Percentiles rank a stretch among this genome's conserved stretches.
Evolutionary conservation across 768 basidiomycete genomes (phyloP).

Genomic region (Phallus indusiatus): DNA sequence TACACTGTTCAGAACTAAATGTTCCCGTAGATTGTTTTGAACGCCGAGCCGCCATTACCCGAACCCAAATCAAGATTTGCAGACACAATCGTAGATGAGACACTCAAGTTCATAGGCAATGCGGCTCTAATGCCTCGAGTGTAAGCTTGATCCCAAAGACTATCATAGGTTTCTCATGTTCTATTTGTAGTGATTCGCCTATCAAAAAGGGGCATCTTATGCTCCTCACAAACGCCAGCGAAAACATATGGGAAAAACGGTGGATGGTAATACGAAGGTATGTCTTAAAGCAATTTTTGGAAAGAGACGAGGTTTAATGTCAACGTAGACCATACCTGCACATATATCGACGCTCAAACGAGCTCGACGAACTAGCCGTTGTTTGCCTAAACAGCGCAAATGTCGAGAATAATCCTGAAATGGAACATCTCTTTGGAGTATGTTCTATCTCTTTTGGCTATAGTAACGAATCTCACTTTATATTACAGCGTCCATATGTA

Average conservation of each 20-base stretch:
- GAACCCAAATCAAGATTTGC: conserved; percentile 30
- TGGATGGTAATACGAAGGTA: conserved; percentile 88
- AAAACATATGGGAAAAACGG: conserved; percentile 70
- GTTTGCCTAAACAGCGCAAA: conserved; percentile 80
- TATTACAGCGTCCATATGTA: conserved; percentile 62
- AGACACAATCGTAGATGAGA: conserved; percentile 35
- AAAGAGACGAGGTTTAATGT: neutral
- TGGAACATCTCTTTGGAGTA: conserved; percentile 81
- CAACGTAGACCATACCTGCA: conserved; percentile 74
- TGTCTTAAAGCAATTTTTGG: neutral
- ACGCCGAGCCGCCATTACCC: conserved; percentile 55
- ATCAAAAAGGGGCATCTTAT: conserved; percentile 81
- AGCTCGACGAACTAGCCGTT: conserved; percentile 73
- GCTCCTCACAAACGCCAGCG: conserved; percentile 72
- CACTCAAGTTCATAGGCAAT: conserved; percentile 58
- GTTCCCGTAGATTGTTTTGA: conserved; percentile 60
- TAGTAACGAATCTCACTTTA: neutral
- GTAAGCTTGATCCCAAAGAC: conserved; percentile 31
- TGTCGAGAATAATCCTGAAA: conserved; percentile 77
- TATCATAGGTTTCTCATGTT: conserved; percentile 4
- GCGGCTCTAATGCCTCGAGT: conserved; percentile 66
- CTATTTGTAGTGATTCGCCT: conserved; percentile 52
- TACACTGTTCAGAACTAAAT: conserved; percentile 9
- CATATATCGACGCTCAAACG: conserved; percentile 75
- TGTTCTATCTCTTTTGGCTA: conserved; percentile 22